These are phyloP conservation scores for Geotrichum ghanense DNA, from an alignment of 805 yeast species.

Conservation along the genomic window DNA sequence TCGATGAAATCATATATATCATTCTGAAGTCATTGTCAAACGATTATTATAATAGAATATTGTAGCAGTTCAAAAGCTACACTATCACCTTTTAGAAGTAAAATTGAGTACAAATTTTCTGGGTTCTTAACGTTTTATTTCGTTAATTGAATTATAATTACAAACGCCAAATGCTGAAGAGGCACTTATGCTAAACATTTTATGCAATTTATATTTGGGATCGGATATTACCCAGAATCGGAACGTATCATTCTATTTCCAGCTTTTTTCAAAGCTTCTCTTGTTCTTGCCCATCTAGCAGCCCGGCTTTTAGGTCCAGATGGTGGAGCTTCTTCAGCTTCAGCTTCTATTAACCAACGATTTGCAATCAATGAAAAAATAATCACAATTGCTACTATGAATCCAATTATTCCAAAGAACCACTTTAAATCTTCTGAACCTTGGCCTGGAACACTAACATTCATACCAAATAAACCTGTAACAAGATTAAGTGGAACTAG, in stretches of 20 bases:
- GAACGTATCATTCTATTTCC: not conserved
- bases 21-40: too few relatives aligned
- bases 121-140: too few relatives aligned
- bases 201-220: too few relatives aligned
- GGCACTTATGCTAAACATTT: too few relatives aligned
- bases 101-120: too few relatives aligned
- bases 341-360: slow-evolving; percentile 11
- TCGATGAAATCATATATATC: too few relatives aligned
- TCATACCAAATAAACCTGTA: slow-evolving; percentile 94
- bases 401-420: slow-evolving; percentile 60
- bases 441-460: slow-evolving; percentile 76
- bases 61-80: too few relatives aligned
- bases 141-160: too few relatives aligned
- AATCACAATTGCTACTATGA: slow-evolving; percentile 33
- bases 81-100: too few relatives aligned
- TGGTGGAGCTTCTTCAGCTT: not conserved
- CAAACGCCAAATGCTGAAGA: too few relatives aligned
- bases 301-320: not conserved
- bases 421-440: slow-evolving; percentile 36
- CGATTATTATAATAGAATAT: too few relatives aligned
- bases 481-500: slow-evolving; percentile 81
- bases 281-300: not conserved
- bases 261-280: not conserved
- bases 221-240: not conserved
- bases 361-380: slow-evolving; percentile 30